Conservation (phyloP, 306 rosid genomes). For the Vigna hirtella region DNA sequence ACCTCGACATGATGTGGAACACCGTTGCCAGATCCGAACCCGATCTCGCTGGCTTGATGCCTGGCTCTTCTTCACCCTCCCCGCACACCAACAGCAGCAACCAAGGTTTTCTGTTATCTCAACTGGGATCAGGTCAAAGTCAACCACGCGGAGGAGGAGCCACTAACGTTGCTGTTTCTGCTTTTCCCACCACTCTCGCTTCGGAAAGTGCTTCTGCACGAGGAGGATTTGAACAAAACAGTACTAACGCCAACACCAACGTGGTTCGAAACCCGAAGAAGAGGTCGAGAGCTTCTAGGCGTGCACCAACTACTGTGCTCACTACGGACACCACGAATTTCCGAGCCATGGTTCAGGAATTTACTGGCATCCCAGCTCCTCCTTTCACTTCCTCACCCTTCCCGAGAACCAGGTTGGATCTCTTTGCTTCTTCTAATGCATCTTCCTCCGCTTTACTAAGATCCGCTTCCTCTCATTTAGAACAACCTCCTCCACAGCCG, state of each 20-base stretch:
- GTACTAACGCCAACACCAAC: conserved; percentile 24
- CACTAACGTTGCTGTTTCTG: not conserved
- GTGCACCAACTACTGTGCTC: conserved; percentile 94
- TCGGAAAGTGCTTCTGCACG: conserved; percentile 39
- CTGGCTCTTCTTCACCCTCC: conserved; percentile 43
- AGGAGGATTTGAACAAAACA: conserved; percentile 49
- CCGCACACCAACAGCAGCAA: conserved; percentile 18
- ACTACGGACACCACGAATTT: conserved; percentile 93
- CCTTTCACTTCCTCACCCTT: conserved; percentile 79
- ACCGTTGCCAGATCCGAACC: conserved; percentile 63
- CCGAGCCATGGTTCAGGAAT: conserved; percentile 99
- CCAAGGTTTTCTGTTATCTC: conserved; percentile 55
- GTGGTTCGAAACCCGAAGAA: conserved; percentile 80
- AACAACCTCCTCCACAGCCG: conserved; percentile 41
- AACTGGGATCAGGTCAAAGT: conserved; percentile 43
- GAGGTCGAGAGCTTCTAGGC: conserved; percentile 88
- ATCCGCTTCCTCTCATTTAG: conserved; percentile 54
- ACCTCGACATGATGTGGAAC: conserved; percentile 67
- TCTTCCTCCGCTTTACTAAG: conserved; percentile 42
- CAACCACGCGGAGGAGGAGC: conserved; percentile 14
- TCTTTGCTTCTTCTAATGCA: conserved; percentile 57
- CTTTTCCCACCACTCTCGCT: conserved; percentile 43
- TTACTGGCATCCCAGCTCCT: conserved; percentile 95
- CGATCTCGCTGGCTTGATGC: conserved; percentile 51
- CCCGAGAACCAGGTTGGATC: conserved; percentile 73